Percentiles rank a stretch among this genome's conserved stretches.
phyloP scores from a whole-genome alignment of 208 protist genomes.

The Leishmania mexicana region DNA sequence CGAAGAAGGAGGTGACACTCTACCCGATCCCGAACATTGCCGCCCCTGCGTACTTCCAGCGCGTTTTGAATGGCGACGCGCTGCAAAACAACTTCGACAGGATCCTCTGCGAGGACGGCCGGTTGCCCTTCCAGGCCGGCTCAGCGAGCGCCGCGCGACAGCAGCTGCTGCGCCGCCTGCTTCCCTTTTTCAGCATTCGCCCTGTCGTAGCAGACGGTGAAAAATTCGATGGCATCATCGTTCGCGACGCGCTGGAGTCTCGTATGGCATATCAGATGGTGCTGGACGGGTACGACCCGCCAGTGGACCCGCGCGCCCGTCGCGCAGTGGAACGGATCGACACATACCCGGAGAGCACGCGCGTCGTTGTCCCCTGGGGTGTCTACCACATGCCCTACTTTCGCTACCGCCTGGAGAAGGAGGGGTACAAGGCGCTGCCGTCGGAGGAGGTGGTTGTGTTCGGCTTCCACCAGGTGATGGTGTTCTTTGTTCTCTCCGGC shows the following conservation, averaged over 20 bases:
- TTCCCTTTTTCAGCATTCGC: constrained; percentile 74
- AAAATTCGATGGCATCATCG: constrained; percentile 80
- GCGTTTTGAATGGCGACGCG: constrained; percentile 42
- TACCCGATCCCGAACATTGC: constrained; percentile 82
- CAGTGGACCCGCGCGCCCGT: constrained; percentile 78
- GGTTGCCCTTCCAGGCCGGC: constrained; percentile 69
- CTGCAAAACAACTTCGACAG: constrained; percentile 59
- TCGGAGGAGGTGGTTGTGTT: constrained; percentile 73
- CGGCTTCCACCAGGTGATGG: constrained; percentile 53
- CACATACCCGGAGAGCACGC: constrained; percentile 63
- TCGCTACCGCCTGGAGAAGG: constrained; percentile 63
- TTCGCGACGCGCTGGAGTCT: constrained; percentile 77
- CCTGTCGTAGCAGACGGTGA: constrained; percentile 52
- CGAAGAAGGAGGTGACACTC: constrained; percentile 77
- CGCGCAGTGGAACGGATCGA: constrained; percentile 80
- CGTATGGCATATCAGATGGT: constrained; percentile 90
- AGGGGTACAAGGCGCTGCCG: constrained; percentile 56
- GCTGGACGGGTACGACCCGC: constrained; percentile 66
- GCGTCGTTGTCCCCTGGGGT: constrained; percentile 73
- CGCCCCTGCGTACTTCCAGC: constrained; percentile 62
- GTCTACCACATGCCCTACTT: constrained; percentile 90
- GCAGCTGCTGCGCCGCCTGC: constrained; percentile 43
- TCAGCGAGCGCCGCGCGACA: constrained; percentile 42
- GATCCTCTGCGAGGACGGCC: constrained; percentile 85
- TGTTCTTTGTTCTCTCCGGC: constrained; percentile 32